phyloP scores from a whole-genome alignment of 371 early-diverging fungal species.

The Basidiobolus meristosporus region DNA sequence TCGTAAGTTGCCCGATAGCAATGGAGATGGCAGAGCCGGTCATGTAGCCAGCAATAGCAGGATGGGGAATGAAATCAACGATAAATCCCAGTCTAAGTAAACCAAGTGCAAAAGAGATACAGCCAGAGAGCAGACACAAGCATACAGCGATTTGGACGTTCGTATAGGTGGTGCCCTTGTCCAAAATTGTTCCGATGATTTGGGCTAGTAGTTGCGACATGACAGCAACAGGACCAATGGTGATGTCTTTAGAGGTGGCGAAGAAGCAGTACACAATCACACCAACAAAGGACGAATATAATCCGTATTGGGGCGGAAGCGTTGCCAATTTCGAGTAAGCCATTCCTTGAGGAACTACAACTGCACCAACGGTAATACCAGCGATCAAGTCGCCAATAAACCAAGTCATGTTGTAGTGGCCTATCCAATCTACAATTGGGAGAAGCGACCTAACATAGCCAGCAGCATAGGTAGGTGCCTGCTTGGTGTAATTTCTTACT shows the following conservation, averaged over 20 bases:
- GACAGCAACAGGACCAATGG: constrained; percentile 77
- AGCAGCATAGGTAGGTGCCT: too few relatives aligned
- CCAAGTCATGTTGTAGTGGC: constrained; percentile 31
- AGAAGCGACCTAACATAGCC: constrained; percentile 3
- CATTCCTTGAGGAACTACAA: constrained; percentile 73
- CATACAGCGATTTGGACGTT: constrained; percentile 2
- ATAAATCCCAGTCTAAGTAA: constrained; percentile 60
- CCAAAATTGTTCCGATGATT: constrained; percentile 13
- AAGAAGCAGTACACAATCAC: constrained; percentile 48
- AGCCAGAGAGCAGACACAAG: constrained; percentile 9
- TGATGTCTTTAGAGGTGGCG: constrained; percentile 71
- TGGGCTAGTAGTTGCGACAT: constrained; percentile 59
- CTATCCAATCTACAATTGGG: constrained; percentile 9
- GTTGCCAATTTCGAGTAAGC: constrained; percentile 66
- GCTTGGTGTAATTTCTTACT: too few relatives aligned
- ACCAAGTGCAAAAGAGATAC: constrained; percentile 46
- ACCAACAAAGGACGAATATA: constrained; percentile 66
- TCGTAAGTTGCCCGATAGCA: constrained; percentile 45
- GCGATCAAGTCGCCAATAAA: constrained; percentile 64
- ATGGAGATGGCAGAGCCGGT: constrained; percentile 61
- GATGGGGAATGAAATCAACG: constrained; percentile 73
- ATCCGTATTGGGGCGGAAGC: constrained; percentile 66
- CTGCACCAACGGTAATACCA: constrained; percentile 67
- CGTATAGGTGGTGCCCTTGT: background rate
- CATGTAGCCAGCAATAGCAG: constrained; percentile 56